phyloP scores from a whole-genome alignment of 2,329 filamentous ascomycete species.

The Lasiodiplodia hormozganensis region DNA sequence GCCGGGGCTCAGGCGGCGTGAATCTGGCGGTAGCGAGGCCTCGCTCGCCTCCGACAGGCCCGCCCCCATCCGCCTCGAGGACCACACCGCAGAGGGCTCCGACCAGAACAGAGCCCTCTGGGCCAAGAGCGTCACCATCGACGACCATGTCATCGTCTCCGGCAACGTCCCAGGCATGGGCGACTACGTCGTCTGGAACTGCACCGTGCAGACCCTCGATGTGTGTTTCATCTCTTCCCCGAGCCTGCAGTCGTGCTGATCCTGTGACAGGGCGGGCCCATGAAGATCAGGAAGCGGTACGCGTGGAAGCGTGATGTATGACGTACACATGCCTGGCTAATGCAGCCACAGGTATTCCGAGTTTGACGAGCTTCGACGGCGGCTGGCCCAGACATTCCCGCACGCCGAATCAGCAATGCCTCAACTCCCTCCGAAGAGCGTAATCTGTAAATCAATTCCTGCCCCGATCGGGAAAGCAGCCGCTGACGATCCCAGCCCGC shows the following conservation, averaged over 20 bases:
- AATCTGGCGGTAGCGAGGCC: conserved; percentile 40
- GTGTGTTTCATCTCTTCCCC: conserved; percentile 57
- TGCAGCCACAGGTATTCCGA: conserved; percentile 76
- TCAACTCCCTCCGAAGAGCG: conserved; percentile 86
- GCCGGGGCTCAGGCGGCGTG: conserved; percentile 49
- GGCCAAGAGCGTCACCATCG: conserved; percentile 67
- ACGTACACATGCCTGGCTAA: not conserved
- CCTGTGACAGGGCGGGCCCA: conserved; percentile 58
- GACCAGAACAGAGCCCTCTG: conserved; percentile 65
- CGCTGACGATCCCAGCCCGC: conserved; percentile 52
- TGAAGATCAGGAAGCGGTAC: conserved; percentile 66
- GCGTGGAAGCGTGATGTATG: conserved; percentile 7
- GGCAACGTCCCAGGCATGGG: conserved; percentile 67
- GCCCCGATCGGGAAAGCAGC: not conserved
- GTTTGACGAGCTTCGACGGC: conserved; percentile 81
- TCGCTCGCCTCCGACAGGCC: conserved; percentile 46
- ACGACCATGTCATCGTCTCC: conserved; percentile 67
- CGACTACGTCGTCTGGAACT: conserved; percentile 96
- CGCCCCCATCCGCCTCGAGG: conserved; percentile 65
- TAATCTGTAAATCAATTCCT: conserved; percentile 69
- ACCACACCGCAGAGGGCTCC: conserved; percentile 66
- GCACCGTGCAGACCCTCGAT: conserved; percentile 83
- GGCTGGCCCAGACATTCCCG: conserved; percentile 81
- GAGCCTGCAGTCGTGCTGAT: conserved; percentile 20
- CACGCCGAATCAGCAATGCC: conserved; percentile 85